These are phyloP conservation scores for Dictyostelium capitatum DNA, from an alignment of 78 protist genomes.

Conservation along the genomic window DNA sequence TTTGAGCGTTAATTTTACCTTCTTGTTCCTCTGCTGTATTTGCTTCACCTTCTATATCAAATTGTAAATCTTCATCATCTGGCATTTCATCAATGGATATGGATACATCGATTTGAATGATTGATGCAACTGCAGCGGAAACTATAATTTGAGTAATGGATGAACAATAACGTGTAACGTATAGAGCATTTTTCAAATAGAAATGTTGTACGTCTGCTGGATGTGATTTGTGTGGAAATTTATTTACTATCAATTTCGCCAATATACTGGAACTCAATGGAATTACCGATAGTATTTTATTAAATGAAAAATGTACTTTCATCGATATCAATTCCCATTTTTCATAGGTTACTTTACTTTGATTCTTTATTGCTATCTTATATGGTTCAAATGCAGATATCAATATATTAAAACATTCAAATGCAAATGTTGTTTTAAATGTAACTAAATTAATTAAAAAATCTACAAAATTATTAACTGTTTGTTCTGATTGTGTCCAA, in stretches of 20 bases:
- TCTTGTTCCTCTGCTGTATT: conserved; percentile 24
- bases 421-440: conserved; percentile 53
- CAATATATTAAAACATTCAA: conserved; percentile 41
- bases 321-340: conserved; percentile 62
- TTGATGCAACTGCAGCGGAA: neutral
- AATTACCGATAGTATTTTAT: conserved; percentile 44
- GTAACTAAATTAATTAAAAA: conserved; percentile 68
- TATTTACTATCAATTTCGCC: conserved; percentile 6
- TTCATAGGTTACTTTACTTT: conserved; percentile 36
- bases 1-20: conserved; percentile 60
- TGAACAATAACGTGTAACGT: conserved; percentile 72
- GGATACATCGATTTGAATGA: conserved; percentile 67
- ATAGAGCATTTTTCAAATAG: conserved; percentile 50
- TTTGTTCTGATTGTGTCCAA: conserved; percentile 70
- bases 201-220: conserved; percentile 74
- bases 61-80: conserved; percentile 76
- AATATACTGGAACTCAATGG: conserved; percentile 53
- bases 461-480: conserved; percentile 71
- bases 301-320: conserved; percentile 56
- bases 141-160: conserved; percentile 21
- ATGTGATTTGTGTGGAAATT: conserved; percentile 62
- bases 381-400: conserved; percentile 62
- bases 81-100: conserved; percentile 51
- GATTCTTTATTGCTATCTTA: conserved; percentile 29
- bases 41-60: conserved; percentile 16